These are phyloP conservation scores for Claviceps africana DNA, from an alignment of 2,329 filamentous ascomycete genomes.

Conservation along the genomic window DNA sequence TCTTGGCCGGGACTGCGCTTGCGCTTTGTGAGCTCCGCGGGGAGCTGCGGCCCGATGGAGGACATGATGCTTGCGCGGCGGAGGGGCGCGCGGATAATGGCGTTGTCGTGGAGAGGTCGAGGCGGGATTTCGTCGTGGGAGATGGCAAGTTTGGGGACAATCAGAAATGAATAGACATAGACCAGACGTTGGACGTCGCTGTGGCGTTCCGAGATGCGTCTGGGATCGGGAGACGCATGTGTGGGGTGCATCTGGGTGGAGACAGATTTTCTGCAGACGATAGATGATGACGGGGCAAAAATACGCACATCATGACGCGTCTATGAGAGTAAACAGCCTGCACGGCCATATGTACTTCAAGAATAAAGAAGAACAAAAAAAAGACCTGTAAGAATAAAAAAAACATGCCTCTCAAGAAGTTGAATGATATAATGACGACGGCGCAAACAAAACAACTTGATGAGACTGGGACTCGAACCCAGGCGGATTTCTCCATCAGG, in stretches of 20 bases:
- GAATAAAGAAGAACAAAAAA: no score
- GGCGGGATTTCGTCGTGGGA: neutral
- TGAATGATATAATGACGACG: no score
- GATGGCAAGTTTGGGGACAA: neutral
- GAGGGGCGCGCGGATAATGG: neutral
- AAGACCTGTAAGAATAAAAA: no score
- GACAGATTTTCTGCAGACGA: neutral
- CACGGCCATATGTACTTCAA: no score
- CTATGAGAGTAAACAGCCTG: no score
- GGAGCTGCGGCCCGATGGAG: constrained; percentile 56
- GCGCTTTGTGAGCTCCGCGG: constrained; percentile 51
- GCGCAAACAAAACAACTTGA: constrained; percentile 10
- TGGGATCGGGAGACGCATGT: neutral
- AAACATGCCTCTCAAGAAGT: no score
- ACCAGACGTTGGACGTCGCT: neutral
- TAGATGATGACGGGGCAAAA: neutral
- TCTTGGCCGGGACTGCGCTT: constrained; percentile 35
- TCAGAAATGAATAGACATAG: neutral
- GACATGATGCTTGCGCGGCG: constrained; percentile 33
- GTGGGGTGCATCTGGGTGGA: neutral
- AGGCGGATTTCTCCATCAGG: constrained; percentile 23
- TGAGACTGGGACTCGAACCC: constrained; percentile 23
- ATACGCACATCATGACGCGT: no score
- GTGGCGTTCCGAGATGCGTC: neutral
- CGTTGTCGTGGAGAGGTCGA: neutral